Conservation (phyloP, 2,329 filamentous ascomycete genomes). For the Hawksworthiomyces lignivorus region DNA sequence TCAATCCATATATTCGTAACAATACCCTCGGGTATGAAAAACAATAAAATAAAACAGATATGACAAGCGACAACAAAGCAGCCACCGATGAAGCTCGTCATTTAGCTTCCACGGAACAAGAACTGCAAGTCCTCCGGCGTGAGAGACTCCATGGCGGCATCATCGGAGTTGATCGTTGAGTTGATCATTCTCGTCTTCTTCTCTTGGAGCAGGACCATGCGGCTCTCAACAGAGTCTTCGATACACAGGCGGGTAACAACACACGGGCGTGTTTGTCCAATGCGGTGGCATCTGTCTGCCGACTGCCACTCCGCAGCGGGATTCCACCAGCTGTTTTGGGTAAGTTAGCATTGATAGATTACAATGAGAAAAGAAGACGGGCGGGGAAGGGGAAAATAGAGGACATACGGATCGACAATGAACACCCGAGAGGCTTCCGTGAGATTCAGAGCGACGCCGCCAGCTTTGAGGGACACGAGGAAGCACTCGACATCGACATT, state of each 20-base stretch:
- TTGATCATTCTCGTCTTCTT: conserved; percentile 99
- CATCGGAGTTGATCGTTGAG: conserved; percentile 90
- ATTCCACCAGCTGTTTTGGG: conserved; percentile 80
- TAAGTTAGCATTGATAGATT: conserved; percentile 16
- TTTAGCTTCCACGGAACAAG: conserved; percentile 69
- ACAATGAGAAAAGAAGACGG: neutral
- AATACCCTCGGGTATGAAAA: too few species aligned
- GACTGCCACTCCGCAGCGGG: conserved; percentile 99
- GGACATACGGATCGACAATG: conserved; percentile 81
- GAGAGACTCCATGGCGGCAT: conserved; percentile 83
- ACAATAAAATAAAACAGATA: neutral
- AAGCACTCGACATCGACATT: conserved; percentile 94
- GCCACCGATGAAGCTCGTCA: neutral
- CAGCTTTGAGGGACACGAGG: conserved; percentile 89
- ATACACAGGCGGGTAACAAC: conserved; percentile 92
- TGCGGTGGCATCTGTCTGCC: conserved; percentile 88
- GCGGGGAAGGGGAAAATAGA: neutral
- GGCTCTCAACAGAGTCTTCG: conserved; percentile 91
- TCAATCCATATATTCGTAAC: too few species aligned
- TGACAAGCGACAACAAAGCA: neutral
- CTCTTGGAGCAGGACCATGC: conserved; percentile 93
- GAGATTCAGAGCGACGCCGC: conserved; percentile 88
- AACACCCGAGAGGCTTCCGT: conserved; percentile 94
- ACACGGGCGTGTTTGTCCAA: conserved; percentile 88
- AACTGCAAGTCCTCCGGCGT: conserved; percentile 93